Evolutionary conservation across 495 filamentous ascomycete genomes (phyloP).

Genomic region (Penicillium diatomitis): DNA sequence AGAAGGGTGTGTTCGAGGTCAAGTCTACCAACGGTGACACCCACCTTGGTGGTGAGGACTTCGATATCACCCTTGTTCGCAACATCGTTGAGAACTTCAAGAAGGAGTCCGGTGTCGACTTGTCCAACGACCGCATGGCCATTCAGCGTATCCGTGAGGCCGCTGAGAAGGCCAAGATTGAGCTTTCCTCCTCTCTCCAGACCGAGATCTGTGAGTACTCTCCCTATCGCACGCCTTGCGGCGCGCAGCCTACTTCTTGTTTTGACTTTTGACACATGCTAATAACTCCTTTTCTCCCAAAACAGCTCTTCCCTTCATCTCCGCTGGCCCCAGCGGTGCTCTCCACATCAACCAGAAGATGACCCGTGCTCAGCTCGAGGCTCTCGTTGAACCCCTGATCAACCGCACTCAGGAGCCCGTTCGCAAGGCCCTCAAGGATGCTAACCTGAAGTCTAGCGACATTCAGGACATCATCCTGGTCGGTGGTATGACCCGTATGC

Average conservation of each 20-base stretch:
- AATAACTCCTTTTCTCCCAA: not conserved
- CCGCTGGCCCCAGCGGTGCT: conserved; percentile 84
- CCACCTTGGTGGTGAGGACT: conserved; percentile 96
- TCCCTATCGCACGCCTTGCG: not conserved
- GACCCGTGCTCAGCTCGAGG: conserved; percentile 86
- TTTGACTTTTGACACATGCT: too few relatives aligned
- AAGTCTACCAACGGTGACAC: conserved; percentile 99
- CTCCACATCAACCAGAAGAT: conserved; percentile 98
- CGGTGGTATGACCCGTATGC: conserved; percentile 99
- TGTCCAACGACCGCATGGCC: conserved; percentile 92
- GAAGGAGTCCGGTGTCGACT: conserved; percentile 87
- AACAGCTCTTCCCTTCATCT: conserved; percentile 80
- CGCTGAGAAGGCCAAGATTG: conserved; percentile 99
- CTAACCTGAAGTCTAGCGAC: conserved; percentile 84
- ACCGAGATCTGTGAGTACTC: conserved; percentile 67
- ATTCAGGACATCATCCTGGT: conserved; percentile 99
- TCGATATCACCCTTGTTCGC: conserved; percentile 93
- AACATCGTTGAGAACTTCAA: conserved; percentile 94
- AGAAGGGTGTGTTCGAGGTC: conserved; percentile 96
- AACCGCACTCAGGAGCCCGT: conserved; percentile 81
- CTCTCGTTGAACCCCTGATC: conserved; percentile 87
- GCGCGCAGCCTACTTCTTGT: not conserved
- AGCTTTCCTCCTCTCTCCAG: conserved; percentile 91
- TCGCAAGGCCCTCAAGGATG: conserved; percentile 96
- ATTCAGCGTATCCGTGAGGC: conserved; percentile 99